Evolutionary conservation across 768 basidiomycete species (phyloP).

Genomic region (Phanerodontia chrysosporium): DNA sequence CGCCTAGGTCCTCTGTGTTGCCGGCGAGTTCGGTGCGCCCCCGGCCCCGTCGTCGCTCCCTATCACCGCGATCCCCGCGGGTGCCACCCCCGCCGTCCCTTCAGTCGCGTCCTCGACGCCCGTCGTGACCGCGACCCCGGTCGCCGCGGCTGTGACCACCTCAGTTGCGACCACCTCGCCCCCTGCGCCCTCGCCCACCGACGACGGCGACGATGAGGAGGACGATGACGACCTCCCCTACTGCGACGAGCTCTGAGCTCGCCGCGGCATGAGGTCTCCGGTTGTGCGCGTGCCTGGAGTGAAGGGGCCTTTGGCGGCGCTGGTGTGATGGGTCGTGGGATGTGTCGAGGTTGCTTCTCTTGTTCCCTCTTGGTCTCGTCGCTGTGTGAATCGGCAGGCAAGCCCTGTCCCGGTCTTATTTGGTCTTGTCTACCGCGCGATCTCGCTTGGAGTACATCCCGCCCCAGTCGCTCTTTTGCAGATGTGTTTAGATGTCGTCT

Average conservation of each 20-base stretch:
- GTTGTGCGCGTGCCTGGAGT: neutral
- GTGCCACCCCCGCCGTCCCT: constrained; percentile 19
- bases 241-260: constrained; percentile 45
- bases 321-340: neutral
- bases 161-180: constrained; percentile 21
- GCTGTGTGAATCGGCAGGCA: neutral
- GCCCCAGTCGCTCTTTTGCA: neutral
- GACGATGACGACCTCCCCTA: constrained; percentile 44
- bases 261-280: neutral
- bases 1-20: constrained; percentile 51
- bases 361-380: neutral
- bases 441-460: neutral
- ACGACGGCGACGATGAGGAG: constrained; percentile 20
- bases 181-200: constrained; percentile 26
- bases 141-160: constrained; percentile 26
- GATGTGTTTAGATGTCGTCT: neutral
- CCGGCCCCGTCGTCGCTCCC: constrained; percentile 29
- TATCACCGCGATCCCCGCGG: constrained; percentile 19
- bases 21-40: constrained; percentile 40
- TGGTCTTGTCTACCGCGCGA: neutral
- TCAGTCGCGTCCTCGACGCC: constrained; percentile 4
- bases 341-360: neutral
- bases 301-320: neutral
- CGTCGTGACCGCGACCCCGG: constrained; percentile 16
- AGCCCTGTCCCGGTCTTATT: neutral